phyloP scores from a whole-genome alignment of 345 rosid genomes.

The Heritiera littoralis region DNA sequence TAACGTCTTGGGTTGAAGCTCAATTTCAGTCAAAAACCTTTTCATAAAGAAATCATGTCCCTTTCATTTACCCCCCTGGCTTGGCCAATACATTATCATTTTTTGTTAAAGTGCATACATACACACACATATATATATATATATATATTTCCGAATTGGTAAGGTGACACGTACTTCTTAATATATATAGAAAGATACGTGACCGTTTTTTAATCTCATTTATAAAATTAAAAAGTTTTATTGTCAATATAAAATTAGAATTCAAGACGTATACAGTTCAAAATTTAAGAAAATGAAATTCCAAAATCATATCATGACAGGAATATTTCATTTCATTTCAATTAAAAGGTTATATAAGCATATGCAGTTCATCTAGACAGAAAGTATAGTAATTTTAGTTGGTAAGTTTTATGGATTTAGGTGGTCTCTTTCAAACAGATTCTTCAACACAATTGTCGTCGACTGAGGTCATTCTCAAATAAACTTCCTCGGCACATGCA shows the following conservation, averaged over 20 bases:
- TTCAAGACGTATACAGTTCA: no score
- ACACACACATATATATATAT: no score
- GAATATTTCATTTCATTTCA: background rate
- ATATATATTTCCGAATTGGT: no score
- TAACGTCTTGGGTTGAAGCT: background rate
- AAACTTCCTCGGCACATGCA: background rate
- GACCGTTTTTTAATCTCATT: background rate
- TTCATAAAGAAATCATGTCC: slow-evolving; percentile 1
- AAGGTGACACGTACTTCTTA: no score
- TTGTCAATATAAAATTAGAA: no score
- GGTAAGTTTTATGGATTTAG: background rate
- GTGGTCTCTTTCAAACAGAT: background rate
- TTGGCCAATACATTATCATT: background rate
- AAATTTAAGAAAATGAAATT: no score
- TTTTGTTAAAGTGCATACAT: no score
- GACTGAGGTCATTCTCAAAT: background rate
- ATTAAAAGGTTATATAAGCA: background rate
- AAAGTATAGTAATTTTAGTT: background rate
- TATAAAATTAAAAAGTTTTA: no score
- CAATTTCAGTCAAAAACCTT: background rate
- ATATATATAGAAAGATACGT: no score
- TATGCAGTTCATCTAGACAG: background rate
- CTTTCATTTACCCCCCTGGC: background rate
- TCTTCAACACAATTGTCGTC: background rate
- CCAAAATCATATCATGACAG: no score